These are phyloP conservation scores for Tubosaeta sp. DNA, from an alignment of 768 basidiomycete genomes.

Conservation along the genomic window DNA sequence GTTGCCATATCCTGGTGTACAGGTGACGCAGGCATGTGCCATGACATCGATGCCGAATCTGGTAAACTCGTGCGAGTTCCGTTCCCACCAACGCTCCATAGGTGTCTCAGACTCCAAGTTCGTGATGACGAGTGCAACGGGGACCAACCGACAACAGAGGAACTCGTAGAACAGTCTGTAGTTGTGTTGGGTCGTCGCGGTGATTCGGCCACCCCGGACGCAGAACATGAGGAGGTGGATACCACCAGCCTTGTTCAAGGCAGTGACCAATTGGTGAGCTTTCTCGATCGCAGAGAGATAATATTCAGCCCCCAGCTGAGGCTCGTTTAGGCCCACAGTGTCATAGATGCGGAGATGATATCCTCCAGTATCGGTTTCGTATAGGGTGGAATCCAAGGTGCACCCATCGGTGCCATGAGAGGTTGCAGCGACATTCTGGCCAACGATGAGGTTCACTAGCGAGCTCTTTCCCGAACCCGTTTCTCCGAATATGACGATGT, in stretches of 20 bases:
- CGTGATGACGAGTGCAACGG: slow-evolving; percentile 37
- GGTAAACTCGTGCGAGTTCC: slow-evolving; percentile 24
- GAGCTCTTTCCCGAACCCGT: slow-evolving; percentile 40
- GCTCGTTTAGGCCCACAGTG: slow-evolving; percentile 30
- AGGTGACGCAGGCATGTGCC: slow-evolving; percentile 31
- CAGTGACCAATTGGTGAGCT: slow-evolving; percentile 29
- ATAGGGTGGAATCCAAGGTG: slow-evolving; percentile 31
- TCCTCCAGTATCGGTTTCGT: slow-evolving; percentile 15
- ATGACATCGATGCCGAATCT: slow-evolving; percentile 18
- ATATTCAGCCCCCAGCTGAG: slow-evolving; percentile 19
- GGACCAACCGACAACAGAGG: slow-evolving; percentile 36
- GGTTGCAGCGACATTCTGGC: slow-evolving; percentile 24
- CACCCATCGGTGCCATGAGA: slow-evolving; percentile 34
- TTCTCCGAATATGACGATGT: slow-evolving; percentile 31
- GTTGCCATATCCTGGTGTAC: slow-evolving; percentile 28
- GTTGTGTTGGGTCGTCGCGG: slow-evolving; percentile 32
- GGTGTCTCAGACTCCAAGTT: slow-evolving; percentile 33
- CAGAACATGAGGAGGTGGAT: slow-evolving; percentile 38
- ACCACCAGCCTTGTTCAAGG: slow-evolving; percentile 27
- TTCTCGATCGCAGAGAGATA: slow-evolving; percentile 26
- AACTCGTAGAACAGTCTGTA: slow-evolving; percentile 37
- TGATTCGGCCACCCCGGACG: slow-evolving; percentile 36
- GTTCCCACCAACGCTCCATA: slow-evolving; percentile 35
- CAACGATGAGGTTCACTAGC: slow-evolving; percentile 40
- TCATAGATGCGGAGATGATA: slow-evolving; percentile 26